Base-by-base conservation (phyloP, 148 eudicot genomes). In the Suaeda aralocaspica region DNA sequence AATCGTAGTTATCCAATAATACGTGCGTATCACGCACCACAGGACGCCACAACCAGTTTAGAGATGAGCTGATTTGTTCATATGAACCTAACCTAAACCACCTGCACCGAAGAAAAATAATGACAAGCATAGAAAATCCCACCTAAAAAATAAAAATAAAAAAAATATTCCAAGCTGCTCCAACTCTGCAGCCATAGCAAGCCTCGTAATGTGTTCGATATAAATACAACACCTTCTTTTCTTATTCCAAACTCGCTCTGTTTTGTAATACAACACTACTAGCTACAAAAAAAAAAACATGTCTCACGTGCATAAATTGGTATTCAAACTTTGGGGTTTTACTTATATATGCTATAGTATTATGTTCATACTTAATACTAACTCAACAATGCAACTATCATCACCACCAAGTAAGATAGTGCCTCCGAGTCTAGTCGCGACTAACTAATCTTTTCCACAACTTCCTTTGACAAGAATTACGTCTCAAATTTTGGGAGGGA, bases 111-210 rank as follows among this genome's bases (percentile, higher is more conserved):
- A 58, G 14, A 26, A 33, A 67, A 25, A 41, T 19, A 50, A 42
- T 59, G 46, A 61, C 44, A n/a, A 59, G 66, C 26, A 39, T 24
- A n/a, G 28, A 31, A 19, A 2, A 18, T 60, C 14, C 39, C 49
- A 52, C 16, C 22, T 18, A 36, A 22, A 51, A 26, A 49, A 49
- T 44, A 28, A n/a, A n/a, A n/a, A n/a, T n/a, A n/a, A n/a, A n/a
- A n/a, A n/a, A 6, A 15, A 15, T 75, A 70, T 65, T 72, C 87
- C 96, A 91, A 93, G 91, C 88, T 86, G 88, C 87, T 77, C 87
- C 96, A 86, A 86, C 93, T 91, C 74, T n/a, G n/a, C n/a, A 83
- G 81, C 89, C 68, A 45, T 59, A 22, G 16, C 21, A 7, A 16
- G 26, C 24, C 70, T 42, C 55, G n/a, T 55, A 30, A 11, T 46